Evolutionary conservation across 176 grass and related monocot species (phyloP).

Genomic region (Leersia perrieri): DNA sequence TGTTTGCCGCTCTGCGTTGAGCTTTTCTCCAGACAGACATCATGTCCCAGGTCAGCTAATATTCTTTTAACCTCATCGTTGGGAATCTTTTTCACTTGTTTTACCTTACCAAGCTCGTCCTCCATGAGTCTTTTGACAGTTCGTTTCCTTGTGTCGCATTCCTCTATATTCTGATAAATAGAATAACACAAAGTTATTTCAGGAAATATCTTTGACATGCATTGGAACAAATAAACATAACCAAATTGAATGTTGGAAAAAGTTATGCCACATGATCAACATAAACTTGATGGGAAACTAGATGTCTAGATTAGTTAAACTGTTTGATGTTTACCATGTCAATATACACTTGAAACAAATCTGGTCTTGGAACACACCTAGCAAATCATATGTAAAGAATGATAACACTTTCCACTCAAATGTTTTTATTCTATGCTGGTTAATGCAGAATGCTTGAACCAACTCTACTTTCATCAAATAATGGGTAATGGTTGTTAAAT

Average conservation of each 20-base stretch:
- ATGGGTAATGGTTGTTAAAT: background rate
- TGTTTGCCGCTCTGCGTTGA: conserved; percentile 26
- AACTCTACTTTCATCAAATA: background rate
- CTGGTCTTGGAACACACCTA: background rate
- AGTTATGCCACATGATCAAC: background rate
- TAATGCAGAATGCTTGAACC: background rate
- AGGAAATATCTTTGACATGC: conserved; percentile 3
- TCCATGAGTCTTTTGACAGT: conserved; percentile 78
- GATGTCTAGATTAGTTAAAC: background rate
- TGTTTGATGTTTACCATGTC: background rate
- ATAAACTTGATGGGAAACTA: conserved; percentile 6
- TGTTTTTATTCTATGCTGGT: background rate
- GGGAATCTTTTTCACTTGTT: conserved; percentile 64
- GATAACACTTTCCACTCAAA: background rate
- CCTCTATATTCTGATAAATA: conserved; percentile 38
- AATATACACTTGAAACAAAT: background rate
- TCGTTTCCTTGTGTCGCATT: conserved; percentile 33
- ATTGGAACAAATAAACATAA: background rate
- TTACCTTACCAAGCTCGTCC: conserved; percentile 54
- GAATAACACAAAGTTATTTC: conserved; percentile 7
- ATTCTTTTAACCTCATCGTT: conserved; percentile 63
- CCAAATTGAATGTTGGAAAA: background rate
- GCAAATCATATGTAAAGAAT: background rate
- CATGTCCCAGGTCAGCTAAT: conserved; percentile 58
- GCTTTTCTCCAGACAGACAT: conserved; percentile 36